Base-by-base conservation (phyloP, 1,284 basidiomycete genomes). In the Cerrena zonata region DNA sequence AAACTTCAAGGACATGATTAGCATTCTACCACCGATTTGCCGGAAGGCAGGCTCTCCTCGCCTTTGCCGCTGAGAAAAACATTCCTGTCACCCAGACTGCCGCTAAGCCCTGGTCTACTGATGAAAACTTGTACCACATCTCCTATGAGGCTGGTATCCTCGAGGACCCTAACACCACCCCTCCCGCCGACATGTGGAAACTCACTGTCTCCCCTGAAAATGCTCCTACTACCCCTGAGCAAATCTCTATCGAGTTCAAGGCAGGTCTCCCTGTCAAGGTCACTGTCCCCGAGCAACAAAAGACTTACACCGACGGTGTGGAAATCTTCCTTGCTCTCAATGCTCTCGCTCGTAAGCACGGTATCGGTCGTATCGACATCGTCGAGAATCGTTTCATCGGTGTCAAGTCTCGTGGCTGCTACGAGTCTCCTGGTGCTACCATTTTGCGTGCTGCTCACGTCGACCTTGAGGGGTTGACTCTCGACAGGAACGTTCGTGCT, bases 311-410 rank as follows among this genome's bases (percentile, higher is more conserved):
- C 26, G 94, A 98, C 71, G 71, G 85, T n/a, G 95, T 99, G 49
- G 94, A 97, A 25, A 86, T 99, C 65, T 99, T 99, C 86, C 74
- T 91, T 59, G 79, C 80, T 12, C 84, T 99, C 64, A 99, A 99
- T 75, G 77, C 87, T 3, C 84, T 98, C 56, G 95, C 90, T 26
- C 82, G 95, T 61, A 92, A 90, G 67, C 94, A 99, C 73, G 96
- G 94, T 61, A 82, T 99, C 59, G 94, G 95, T 45, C 86, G 95
- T 56, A 89, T 97, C 72, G 95, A 99, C 71, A 98, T 99, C 67
- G 96, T 99, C 64, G 95, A 99, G 77, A 99, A 99, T 78, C 84
- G 95, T 50, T 98, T 97, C 78, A 98, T 99, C 69, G 95, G 95
- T 56, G 94, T 99, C 69, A 99, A 99, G 75, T 94, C 90, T 51